These are phyloP conservation scores for Pestalotiopsis sp. DNA, from an alignment of 2,329 filamentous ascomycete genomes.

Conservation along the genomic window DNA sequence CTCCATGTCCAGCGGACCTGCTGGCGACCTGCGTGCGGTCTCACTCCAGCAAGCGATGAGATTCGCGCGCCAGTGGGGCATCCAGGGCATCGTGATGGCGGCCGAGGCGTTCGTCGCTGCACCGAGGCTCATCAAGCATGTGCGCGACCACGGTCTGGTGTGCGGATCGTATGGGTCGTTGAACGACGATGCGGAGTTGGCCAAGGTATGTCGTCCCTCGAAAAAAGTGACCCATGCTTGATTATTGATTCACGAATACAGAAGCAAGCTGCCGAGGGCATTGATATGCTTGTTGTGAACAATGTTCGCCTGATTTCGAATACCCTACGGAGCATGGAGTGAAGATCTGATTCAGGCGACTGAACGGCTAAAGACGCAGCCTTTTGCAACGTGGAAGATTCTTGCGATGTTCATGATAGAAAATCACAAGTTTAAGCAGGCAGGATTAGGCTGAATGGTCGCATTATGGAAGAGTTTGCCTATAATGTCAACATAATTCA, in stretches of 20 bases:
- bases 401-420: too few species aligned
- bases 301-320: constrained; percentile 13
- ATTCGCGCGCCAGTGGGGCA: constrained; percentile 6
- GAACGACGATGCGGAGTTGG: constrained; percentile 12
- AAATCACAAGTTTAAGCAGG: too few species aligned
- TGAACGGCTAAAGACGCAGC: too few species aligned
- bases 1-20: constrained; percentile 14
- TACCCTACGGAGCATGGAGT: constrained; percentile 6
- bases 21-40: background rate
- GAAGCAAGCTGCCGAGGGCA: constrained; percentile 10
- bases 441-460: too few species aligned
- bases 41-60: constrained; percentile 8
- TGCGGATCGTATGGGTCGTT: constrained; percentile 14
- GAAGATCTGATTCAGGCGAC: background rate
- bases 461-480: too few species aligned
- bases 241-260: background rate
- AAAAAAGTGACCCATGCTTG: background rate
- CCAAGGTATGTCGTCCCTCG: constrained; percentile 4
- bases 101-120: constrained; percentile 12
- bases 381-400: too few species aligned
- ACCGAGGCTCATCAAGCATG: constrained; percentile 8
- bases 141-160: constrained; percentile 8
- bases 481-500: too few species aligned
- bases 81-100: constrained; percentile 10
- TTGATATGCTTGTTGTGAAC: constrained; percentile 14